A percentile compares a stretch with the other conserved stretches of the same genome.
Conservation (phyloP, 805 yeast species). For the Wickerhamomyces subpelliculosus region DNA sequence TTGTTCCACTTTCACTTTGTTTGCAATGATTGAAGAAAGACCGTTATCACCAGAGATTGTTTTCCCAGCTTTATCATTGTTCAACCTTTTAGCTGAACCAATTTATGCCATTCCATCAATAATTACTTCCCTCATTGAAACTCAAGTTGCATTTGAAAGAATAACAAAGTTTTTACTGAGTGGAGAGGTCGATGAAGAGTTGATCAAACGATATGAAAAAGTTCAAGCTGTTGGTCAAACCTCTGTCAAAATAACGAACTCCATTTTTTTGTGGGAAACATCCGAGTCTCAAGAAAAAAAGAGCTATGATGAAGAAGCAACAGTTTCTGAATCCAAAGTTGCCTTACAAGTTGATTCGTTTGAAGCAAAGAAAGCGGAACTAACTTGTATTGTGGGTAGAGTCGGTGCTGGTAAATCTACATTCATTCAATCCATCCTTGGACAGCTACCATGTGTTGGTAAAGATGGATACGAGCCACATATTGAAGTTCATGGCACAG, state of each 20-base stretch:
- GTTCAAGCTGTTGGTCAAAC: conserved; percentile 12
- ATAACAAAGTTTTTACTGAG: conserved; percentile 40
- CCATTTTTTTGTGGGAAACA: conserved; percentile 48
- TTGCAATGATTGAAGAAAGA: conserved; percentile 34
- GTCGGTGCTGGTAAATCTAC: conserved; percentile 69
- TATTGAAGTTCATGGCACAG: conserved; percentile 29
- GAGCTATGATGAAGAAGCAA: conserved; percentile 38
- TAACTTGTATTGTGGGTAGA: conserved; percentile 57
- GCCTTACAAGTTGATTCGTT: conserved; percentile 44
- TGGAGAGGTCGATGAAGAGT: conserved; percentile 36
- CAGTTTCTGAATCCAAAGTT: conserved; percentile 35
- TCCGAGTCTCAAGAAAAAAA: conserved; percentile 13
- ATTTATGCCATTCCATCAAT: conserved; percentile 52
- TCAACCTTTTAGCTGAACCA: conserved; percentile 52
- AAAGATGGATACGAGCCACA: conserved; percentile 17
- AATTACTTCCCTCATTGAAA: conserved; percentile 51
- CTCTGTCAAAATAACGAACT: conserved; percentile 38
- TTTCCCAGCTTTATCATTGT: conserved; percentile 59
- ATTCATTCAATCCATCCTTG: conserved; percentile 44
- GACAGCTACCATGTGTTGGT: conserved; percentile 39
- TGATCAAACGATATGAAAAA: conserved; percentile 23
- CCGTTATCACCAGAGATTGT: conserved; percentile 64
- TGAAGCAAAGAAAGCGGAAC: conserved; percentile 42
- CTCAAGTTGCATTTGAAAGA: conserved; percentile 51
- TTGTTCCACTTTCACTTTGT: conserved; percentile 51